Evolutionary conservation across 108 stramenopile species (phyloP), one percentile per base, ranked within the genome.

Genomic region (Pelagomonas calceolata): DNA sequence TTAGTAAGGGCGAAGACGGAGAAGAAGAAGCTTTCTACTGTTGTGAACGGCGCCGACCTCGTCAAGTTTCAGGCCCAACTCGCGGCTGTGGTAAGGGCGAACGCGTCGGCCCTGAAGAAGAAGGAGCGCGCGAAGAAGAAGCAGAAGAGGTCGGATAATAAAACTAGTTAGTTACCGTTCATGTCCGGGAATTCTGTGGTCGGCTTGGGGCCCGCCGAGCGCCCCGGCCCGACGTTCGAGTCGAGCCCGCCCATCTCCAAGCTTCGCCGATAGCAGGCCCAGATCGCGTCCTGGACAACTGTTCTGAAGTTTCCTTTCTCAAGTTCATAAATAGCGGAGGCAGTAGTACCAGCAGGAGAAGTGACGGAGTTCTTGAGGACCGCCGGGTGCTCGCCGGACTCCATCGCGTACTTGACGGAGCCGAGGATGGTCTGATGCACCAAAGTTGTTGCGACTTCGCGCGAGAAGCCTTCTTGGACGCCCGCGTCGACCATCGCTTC

Each of bases 401-500:
- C 84, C 82, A 90, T 90, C 16, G 92, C 91, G 79, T 88, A 93
- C 37, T 88, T 76, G 4, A 91, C 91, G 33, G 86, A 89, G 46
- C 93, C 95, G 64, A 81, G 70, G 43, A 89, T 66, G 34, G 82
- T 86, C 45, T 79, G 74, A 37, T 68, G 60, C 39, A 81, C 85
- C 12, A 80, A 68, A 63, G 68, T 90, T 87, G 80, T 91, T 83
- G 32, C 88, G 21, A 76, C 29, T 64, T 71, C 72, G 39, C 79
- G 71, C 30, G 74, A 39, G 35, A 80, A 68, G 36, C 76, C 76
- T 60, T 26, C 21, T 12, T 93, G 93, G 18, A 93, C 93, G 36
- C 90, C 95, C n/a, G 90, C 88, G 80, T 92, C 92, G 21, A 90
- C 81, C 91, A 95, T 92, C 18, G 90, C 90, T 68, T 94, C 95